Percentiles rank a stretch among this genome's conserved stretches.
phyloP scores from a whole-genome alignment of 202 grass and related monocot genomes.

The Schoenoplectus triqueter region DNA sequence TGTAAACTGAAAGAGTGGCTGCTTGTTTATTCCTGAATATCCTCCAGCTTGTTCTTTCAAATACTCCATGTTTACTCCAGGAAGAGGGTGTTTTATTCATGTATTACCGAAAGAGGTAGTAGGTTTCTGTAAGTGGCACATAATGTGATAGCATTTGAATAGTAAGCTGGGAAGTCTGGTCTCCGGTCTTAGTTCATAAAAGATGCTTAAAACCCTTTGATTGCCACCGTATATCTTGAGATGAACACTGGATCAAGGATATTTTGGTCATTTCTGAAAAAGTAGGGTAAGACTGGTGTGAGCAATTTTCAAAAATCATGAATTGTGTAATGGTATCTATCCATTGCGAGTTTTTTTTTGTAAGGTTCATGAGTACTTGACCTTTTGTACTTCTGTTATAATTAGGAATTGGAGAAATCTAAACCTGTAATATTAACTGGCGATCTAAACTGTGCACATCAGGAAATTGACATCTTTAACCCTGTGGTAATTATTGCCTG shows the following conservation, averaged over 20 bases:
- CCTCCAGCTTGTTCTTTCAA: not conserved
- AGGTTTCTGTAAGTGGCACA: not conserved
- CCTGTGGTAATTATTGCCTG: constrained; percentile 66
- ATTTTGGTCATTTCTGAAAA: constrained; percentile 7
- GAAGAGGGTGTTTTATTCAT: not conserved
- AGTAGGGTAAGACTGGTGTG: not conserved
- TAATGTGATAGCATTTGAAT: not conserved
- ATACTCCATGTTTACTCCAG: not conserved
- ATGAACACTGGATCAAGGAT: not conserved
- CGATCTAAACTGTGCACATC: constrained; percentile 90
- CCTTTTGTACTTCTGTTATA: constrained; percentile 34
- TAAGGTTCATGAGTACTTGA: not conserved
- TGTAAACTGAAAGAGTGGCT: not conserved
- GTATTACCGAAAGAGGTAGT: not conserved
- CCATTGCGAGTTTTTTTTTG: not conserved
- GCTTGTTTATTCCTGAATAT: not conserved
- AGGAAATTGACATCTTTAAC: constrained; percentile 96
- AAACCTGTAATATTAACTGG: constrained; percentile 96
- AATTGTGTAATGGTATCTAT: not conserved
- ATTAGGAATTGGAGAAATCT: constrained; percentile 83
- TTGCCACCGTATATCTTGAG: not conserved
- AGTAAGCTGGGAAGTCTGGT: not conserved
- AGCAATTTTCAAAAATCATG: not conserved
- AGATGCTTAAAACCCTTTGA: constrained; percentile 19
- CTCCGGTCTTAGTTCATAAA: not conserved